Evolutionary conservation across 345 rosid species (phyloP).

Genomic region (Lepidium didymum): DNA sequence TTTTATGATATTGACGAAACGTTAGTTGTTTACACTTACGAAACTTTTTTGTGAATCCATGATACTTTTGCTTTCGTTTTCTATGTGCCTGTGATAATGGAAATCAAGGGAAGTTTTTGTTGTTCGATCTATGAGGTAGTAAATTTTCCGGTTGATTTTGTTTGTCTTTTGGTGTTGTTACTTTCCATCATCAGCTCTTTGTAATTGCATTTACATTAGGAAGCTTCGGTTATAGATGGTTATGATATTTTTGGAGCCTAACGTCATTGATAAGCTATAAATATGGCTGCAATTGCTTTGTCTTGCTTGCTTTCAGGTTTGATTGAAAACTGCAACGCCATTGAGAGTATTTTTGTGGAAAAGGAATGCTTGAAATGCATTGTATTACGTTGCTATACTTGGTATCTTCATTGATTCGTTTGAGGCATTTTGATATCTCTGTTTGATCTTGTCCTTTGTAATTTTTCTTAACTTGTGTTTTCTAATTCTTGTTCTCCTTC

Average conservation of each 20-base stretch:
- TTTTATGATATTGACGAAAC: not conserved
- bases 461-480: too few species aligned
- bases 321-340: not conserved
- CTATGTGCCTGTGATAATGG: not conserved
- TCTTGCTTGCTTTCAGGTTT: not conserved
- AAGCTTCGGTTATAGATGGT: not conserved
- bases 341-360: too few species aligned
- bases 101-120: not conserved
- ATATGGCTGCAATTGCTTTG: not conserved
- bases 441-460: too few species aligned
- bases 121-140: constrained; percentile 1
- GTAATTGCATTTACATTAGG: not conserved
- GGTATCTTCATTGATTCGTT: not conserved
- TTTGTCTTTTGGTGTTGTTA: not conserved
- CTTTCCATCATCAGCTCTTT: not conserved
- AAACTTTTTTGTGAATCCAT: not conserved
- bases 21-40: not conserved
- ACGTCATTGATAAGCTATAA: not conserved
- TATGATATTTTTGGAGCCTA: not conserved
- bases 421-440: constrained; percentile 13
- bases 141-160: not conserved
- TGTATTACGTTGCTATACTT: constrained; percentile 26
- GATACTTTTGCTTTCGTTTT: constrained; percentile 12
- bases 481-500: too few species aligned
- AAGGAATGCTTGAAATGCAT: constrained; percentile 14